Evolutionary conservation across 2,329 filamentous ascomycete genomes (phyloP).

Genomic region (Lasiodiplodia sp.): DNA sequence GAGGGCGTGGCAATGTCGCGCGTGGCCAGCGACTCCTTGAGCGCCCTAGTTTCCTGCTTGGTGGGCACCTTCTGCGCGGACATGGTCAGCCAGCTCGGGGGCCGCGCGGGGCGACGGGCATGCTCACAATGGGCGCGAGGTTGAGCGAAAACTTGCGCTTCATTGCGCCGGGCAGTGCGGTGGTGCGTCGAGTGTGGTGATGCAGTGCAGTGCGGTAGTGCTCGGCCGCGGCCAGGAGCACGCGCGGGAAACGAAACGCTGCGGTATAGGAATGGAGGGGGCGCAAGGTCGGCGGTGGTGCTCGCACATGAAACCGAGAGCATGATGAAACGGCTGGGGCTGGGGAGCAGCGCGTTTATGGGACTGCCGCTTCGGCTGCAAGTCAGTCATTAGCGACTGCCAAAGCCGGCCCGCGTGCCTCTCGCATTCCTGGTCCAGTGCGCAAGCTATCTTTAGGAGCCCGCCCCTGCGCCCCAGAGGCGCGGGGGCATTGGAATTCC

Average conservation of each 20-base stretch:
- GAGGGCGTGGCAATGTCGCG: constrained; percentile 44
- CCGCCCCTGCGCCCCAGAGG: background rate
- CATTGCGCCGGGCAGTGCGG: constrained; percentile 37
- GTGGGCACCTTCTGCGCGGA: constrained; percentile 42
- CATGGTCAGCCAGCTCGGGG: constrained; percentile 17
- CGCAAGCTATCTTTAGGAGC: constrained; percentile 27
- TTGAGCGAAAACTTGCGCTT: constrained; percentile 55
- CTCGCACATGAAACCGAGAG: constrained; percentile 26
- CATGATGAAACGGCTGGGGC: constrained; percentile 19
- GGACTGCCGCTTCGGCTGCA: constrained; percentile 21
- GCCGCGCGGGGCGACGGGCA: background rate
- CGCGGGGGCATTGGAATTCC: background rate
- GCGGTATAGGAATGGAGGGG: constrained; percentile 23
- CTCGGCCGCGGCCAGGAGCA: constrained; percentile 17
- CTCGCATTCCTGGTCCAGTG: constrained; percentile 6
- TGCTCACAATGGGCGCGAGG: constrained; percentile 48
- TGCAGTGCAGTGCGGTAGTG: background rate
- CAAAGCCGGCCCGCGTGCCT: constrained; percentile 20
- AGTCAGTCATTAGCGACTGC: background rate
- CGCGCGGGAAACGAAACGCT: constrained; percentile 18
- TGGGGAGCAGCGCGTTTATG: constrained; percentile 21
- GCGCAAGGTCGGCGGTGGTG: constrained; percentile 18
- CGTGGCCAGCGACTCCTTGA: constrained; percentile 40
- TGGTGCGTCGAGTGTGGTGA: background rate
- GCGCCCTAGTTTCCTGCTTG: constrained; percentile 40